phyloP scores from a whole-genome alignment of 2,329 filamentous ascomycete species.

The Penicillium brasilianum region DNA sequence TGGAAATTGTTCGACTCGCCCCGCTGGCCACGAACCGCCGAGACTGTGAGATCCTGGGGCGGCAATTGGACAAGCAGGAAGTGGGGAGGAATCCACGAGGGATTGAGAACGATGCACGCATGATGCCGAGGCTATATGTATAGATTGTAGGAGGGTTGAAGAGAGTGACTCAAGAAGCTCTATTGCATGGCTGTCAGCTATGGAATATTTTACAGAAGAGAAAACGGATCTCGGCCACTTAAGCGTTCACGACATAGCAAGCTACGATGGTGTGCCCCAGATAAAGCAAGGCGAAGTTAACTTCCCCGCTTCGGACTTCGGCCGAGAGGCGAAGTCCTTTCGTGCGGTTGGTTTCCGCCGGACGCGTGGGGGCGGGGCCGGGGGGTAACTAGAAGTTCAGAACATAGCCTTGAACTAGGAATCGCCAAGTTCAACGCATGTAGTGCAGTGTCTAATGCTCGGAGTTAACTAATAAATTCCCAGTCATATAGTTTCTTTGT shows the following conservation, averaged over 20 bases:
- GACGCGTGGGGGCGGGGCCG: slow-evolving; percentile 17
- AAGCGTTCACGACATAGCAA: slow-evolving; percentile 5
- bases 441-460: not conserved
- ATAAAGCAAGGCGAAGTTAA: slow-evolving; percentile 4
- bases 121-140: slow-evolving; percentile 13
- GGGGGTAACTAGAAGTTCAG: not conserved
- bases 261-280: slow-evolving; percentile 16
- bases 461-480: not conserved
- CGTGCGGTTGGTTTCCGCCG: slow-evolving; percentile 5
- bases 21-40: slow-evolving; percentile 12
- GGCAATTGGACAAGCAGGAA: slow-evolving; percentile 32
- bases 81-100: slow-evolving; percentile 36
- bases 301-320: slow-evolving; percentile 26
- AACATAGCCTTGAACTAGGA: not conserved
- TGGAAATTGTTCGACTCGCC: slow-evolving; percentile 20
- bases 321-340: slow-evolving; percentile 21
- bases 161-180: not conserved
- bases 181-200: slow-evolving; percentile 4
- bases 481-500: not conserved
- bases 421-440: not conserved
- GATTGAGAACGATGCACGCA: slow-evolving; percentile 31
- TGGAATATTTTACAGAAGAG: not conserved
- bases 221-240: not conserved
- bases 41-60: slow-evolving; percentile 24
- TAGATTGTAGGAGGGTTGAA: not conserved